These are phyloP conservation scores for Candida peoriensis DNA, from an alignment of 805 yeast species.

Conservation along the genomic window DNA sequence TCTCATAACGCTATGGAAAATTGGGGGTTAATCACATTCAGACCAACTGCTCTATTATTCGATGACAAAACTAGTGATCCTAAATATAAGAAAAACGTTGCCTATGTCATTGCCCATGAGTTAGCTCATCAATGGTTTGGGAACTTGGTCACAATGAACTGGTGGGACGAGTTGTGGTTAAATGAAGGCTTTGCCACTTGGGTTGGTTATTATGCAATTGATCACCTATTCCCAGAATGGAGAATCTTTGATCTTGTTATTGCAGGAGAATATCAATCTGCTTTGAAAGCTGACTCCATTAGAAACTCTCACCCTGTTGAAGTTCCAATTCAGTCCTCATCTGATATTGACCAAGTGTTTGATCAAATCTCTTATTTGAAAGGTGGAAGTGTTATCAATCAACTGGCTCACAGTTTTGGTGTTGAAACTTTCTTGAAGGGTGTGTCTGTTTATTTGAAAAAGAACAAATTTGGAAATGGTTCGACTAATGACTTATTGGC, in stretches of 20 bases:
- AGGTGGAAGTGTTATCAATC: constrained; percentile 75
- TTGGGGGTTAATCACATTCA: constrained; percentile 77
- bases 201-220: constrained; percentile 82
- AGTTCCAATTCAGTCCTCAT: constrained; percentile 71
- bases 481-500: constrained; percentile 70
- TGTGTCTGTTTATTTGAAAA: constrained; percentile 69
- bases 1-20: constrained; percentile 90
- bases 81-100: constrained; percentile 62
- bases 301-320: constrained; percentile 84
- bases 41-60: constrained; percentile 67
- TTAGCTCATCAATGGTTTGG: constrained; percentile 93
- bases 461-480: constrained; percentile 73
- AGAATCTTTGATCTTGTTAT: constrained; percentile 77
- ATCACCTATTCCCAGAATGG: constrained; percentile 74
- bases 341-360: constrained; percentile 77
- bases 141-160: constrained; percentile 84
- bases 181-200: constrained; percentile 89
- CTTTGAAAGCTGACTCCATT: constrained; percentile 67
- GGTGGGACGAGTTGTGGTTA: constrained; percentile 90
- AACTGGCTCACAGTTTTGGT: constrained; percentile 72
- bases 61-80: constrained; percentile 64
- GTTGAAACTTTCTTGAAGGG: constrained; percentile 72
- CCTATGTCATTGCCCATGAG: constrained; percentile 84
- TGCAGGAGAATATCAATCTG: constrained; percentile 64
- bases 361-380: constrained; percentile 80